Evolutionary conservation across 768 basidiomycete genomes (phyloP).

Genomic region (Hericium coralloides): DNA sequence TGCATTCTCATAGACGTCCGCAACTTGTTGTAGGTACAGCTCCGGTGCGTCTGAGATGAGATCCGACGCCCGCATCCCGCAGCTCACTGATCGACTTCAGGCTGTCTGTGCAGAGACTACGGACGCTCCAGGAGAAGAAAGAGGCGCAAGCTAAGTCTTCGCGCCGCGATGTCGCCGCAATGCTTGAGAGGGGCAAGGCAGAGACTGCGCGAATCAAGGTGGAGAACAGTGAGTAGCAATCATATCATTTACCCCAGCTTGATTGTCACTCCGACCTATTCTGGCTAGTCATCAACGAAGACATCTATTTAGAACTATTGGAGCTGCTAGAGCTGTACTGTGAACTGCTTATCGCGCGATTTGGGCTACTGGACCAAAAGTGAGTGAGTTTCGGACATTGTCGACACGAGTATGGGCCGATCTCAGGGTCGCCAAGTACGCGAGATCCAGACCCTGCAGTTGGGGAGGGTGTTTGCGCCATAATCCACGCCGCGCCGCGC

Average conservation of each 20-base stretch:
- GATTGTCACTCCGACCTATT: neutral
- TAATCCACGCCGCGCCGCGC: conserved; percentile 87
- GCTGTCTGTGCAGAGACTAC: conserved; percentile 75
- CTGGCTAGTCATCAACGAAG: conserved; percentile 67
- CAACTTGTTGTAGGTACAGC: conserved; percentile 31
- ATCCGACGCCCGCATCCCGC: neutral
- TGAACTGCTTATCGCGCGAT: conserved; percentile 88
- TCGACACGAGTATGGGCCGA: neutral
- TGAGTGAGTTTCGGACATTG: conserved; percentile 27
- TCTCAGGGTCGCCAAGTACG: conserved; percentile 32
- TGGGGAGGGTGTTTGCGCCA: conserved; percentile 75
- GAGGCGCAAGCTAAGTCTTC: conserved; percentile 69
- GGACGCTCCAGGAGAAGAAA: conserved; percentile 88
- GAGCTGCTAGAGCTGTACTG: conserved; percentile 93
- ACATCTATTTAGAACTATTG: conserved; percentile 77
- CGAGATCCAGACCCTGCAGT: conserved; percentile 85
- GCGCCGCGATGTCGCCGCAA: conserved; percentile 72
- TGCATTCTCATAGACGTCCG: neutral
- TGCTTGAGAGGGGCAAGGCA: conserved; percentile 69
- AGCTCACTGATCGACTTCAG: conserved; percentile 27
- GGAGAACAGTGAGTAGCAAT: conserved; percentile 53
- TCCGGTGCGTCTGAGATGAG: conserved; percentile 27
- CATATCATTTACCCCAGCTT: conserved; percentile 6
- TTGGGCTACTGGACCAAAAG: conserved; percentile 87
- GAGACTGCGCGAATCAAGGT: conserved; percentile 83